Percentiles rank a stretch among this genome's conserved stretches.
phyloP scores from a whole-genome alignment of 139 green algal genomes.

The Spirogloea muscicola region DNA sequence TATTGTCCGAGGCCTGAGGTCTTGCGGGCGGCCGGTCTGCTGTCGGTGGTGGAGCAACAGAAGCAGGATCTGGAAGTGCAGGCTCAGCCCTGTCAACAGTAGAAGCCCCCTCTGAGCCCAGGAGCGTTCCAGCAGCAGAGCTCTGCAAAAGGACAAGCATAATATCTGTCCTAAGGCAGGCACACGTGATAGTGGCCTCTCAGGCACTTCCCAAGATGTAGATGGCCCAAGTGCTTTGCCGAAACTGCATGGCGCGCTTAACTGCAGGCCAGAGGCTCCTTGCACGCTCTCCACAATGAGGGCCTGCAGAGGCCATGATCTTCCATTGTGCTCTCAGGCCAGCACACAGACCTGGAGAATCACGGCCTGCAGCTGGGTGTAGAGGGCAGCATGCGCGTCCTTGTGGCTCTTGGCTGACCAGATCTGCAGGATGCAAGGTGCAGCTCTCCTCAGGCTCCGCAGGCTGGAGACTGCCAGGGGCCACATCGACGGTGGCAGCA shows the following conservation, averaged over 20 bases:
- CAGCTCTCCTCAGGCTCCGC: too few species aligned
- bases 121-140: background rate
- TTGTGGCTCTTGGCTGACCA: slow-evolving; percentile 32
- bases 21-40: background rate
- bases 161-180: too few species aligned
- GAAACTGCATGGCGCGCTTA: too few species aligned
- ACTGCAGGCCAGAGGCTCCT: too few species aligned
- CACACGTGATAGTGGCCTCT: too few species aligned
- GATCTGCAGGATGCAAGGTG: slow-evolving; percentile 9
- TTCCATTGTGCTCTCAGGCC: background rate
- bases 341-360: slow-evolving; percentile 4
- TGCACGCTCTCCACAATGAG: too few species aligned
- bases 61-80: background rate
- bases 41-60: background rate
- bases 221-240: too few species aligned
- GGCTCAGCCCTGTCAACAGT: background rate
- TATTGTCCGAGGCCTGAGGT: background rate
- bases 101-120: background rate
- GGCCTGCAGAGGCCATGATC: too few species aligned
- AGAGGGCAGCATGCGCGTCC: slow-evolving; percentile 24
- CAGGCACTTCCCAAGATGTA: too few species aligned
- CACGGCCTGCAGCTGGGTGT: slow-evolving; percentile 14
- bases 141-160: too few species aligned
- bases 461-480: too few species aligned
- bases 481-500: too few species aligned